These are phyloP conservation scores for Pholiota molesta DNA, from an alignment of 768 basidiomycete species.

Conservation along the genomic window DNA sequence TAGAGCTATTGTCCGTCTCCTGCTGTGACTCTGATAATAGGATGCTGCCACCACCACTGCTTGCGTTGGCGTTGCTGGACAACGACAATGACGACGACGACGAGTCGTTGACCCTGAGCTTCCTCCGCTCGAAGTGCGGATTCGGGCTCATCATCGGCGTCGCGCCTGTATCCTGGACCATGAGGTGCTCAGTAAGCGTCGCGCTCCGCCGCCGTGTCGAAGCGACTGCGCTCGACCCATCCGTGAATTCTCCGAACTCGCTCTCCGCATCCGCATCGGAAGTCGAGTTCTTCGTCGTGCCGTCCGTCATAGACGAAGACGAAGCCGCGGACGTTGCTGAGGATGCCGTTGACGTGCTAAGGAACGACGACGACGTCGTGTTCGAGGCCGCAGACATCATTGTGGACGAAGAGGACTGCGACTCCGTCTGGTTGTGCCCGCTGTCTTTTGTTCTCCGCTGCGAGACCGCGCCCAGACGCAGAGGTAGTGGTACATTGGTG, in stretches of 20 bases:
- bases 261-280: constrained; percentile 11
- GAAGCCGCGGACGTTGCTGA: constrained; percentile 12
- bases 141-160: constrained; percentile 54
- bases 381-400: constrained; percentile 8
- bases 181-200: constrained; percentile 25
- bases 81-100: neutral
- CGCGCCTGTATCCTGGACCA: constrained; percentile 52
- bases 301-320: constrained; percentile 8
- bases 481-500: neutral
- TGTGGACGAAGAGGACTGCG: constrained; percentile 23
- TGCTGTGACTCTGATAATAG: neutral
- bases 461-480: neutral
- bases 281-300: constrained; percentile 2
- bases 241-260: constrained; percentile 24
- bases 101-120: neutral
- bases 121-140: constrained; percentile 41
- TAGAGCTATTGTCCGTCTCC: neutral
- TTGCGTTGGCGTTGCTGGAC: neutral
- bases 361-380: constrained; percentile 13
- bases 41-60: neutral
- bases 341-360: constrained; percentile 13
- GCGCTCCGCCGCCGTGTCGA: neutral
- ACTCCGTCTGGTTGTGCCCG: constrained; percentile 25
- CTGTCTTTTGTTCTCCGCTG: constrained; percentile 7
- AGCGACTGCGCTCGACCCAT: neutral